Percentiles rank a stretch among this genome's conserved stretches.
Evolutionary conservation across 2,329 filamentous ascomycete species (phyloP).

Genomic region (Calonectria leucothoes): DNA sequence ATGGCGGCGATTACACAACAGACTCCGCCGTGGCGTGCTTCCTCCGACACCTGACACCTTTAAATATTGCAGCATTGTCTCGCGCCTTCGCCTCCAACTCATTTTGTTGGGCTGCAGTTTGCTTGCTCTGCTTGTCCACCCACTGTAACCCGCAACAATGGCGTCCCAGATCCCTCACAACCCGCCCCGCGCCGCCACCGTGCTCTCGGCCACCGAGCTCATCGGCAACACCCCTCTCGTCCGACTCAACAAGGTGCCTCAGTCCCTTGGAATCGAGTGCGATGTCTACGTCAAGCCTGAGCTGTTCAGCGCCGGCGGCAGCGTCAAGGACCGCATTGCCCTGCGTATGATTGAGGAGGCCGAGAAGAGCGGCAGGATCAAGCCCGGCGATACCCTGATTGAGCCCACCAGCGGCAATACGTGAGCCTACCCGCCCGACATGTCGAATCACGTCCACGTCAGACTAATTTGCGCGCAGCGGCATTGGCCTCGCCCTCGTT

Average conservation of each 20-base stretch:
- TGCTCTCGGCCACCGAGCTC: constrained; percentile 80
- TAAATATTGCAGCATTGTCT: background rate
- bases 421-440: constrained; percentile 49
- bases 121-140: background rate
- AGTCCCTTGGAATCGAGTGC: constrained; percentile 88
- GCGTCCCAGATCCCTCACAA: constrained; percentile 46
- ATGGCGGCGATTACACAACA: constrained; percentile 23
- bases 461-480: constrained; percentile 56
- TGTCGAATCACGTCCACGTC: background rate
- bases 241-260: constrained; percentile 90
- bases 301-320: constrained; percentile 93
- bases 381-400: constrained; percentile 96
- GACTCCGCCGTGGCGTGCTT: constrained; percentile 42
- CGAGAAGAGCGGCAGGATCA: constrained; percentile 91
- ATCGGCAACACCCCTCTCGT: constrained; percentile 98
- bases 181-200: constrained; percentile 50
- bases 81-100: background rate
- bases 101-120: background rate
- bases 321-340: constrained; percentile 95
- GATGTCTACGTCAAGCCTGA: constrained; percentile 93
- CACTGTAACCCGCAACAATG: constrained; percentile 27
- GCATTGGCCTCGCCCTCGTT: constrained; percentile 94
- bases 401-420: constrained; percentile 99
- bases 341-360: constrained; percentile 98
- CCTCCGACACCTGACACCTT: constrained; percentile 10